These are phyloP conservation scores for Naganishia randhawae DNA, from an alignment of 768 basidiomycete species.

Conservation along the genomic window DNA sequence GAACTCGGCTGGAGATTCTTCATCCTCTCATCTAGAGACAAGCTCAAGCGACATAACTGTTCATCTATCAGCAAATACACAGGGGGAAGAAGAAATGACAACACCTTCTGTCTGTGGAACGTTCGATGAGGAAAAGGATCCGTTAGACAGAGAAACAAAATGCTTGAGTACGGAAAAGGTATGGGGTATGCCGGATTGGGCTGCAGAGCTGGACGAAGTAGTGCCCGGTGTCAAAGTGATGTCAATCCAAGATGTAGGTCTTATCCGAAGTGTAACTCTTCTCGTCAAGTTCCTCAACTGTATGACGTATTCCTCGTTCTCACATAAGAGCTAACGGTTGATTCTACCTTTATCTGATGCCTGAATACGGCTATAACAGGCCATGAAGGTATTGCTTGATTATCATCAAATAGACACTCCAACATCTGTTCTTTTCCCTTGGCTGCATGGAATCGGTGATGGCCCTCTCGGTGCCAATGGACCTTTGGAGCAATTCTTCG, in stretches of 20 bases:
- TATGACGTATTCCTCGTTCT: too few relatives aligned
- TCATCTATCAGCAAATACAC: background rate
- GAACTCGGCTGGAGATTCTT: background rate
- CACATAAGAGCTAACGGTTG: background rate
- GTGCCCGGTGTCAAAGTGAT: conserved; percentile 24
- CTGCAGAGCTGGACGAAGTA: conserved; percentile 20
- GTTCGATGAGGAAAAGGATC: background rate
- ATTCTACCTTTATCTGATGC: background rate
- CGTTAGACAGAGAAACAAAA: background rate
- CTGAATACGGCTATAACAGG: background rate
- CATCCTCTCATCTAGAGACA: background rate
- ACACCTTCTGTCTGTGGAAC: background rate
- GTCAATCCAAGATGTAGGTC: conserved; percentile 24
- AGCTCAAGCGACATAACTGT: background rate
- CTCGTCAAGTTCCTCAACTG: too few relatives aligned
- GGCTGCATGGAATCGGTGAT: conserved; percentile 50
- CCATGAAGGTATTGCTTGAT: conserved; percentile 38
- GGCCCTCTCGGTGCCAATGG: conserved; percentile 45
- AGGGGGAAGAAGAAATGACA: background rate
- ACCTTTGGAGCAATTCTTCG: conserved; percentile 42
- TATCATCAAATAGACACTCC: conserved; percentile 45
- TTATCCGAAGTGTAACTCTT: background rate
- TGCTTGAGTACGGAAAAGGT: conserved; percentile 3
- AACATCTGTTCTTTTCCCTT: conserved; percentile 46
- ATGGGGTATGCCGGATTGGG: conserved; percentile 30